Evolutionary conservation across 495 filamentous ascomycete species (phyloP), one percentile per base, ranked within the genome.

Genomic region (Daldinia childiae): DNA sequence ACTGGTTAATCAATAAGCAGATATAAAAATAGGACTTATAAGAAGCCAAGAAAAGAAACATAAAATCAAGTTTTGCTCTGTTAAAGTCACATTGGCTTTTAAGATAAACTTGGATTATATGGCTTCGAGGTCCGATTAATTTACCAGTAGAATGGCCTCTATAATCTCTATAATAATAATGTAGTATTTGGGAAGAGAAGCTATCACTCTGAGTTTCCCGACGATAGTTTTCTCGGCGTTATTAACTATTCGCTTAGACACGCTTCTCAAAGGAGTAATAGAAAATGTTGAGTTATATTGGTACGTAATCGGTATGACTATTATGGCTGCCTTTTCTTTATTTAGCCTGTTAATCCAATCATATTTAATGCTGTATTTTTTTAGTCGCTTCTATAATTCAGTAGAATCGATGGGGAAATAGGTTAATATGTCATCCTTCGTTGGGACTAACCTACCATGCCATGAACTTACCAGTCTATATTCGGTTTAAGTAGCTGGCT

Each of bases 401-500:
- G 24, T 30, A 52, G 50, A 27, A 29, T 29, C 24, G 5, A 52
- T 29, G 26, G 24, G 26, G 24, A 30, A 54, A 29, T 30, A 54
- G 15, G 50, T 15, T 15, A 30, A 17, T 6, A n/a, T 0, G 6
- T 51, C 56, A 24, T 51, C 32, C 26, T 26, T 34, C n/a, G 27
- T 63, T 52, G 61, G 50, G 51, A 64, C 24, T 14, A 48, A 52
- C 21, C 3, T 51, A 57, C 38, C 54, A 56, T 32, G 50, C 38
- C 57, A 54, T 41, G 62, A 21, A 66, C 9, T 30, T 41, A 54
- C 65, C 60, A 68, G 17, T 61, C 65, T 60, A 9, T 69, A 48
- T 73, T 62, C 19, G 65, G 70, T 39, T 54, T 68, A 73, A 68
- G 61, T 21, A 36, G 38, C 56, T 45, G 62, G 66, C 26, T 66